Evolutionary conservation across 2,329 filamentous ascomycete genomes (phyloP), one percentile per base, ranked within the genome.

Genomic region (Nemania serpens): DNA sequence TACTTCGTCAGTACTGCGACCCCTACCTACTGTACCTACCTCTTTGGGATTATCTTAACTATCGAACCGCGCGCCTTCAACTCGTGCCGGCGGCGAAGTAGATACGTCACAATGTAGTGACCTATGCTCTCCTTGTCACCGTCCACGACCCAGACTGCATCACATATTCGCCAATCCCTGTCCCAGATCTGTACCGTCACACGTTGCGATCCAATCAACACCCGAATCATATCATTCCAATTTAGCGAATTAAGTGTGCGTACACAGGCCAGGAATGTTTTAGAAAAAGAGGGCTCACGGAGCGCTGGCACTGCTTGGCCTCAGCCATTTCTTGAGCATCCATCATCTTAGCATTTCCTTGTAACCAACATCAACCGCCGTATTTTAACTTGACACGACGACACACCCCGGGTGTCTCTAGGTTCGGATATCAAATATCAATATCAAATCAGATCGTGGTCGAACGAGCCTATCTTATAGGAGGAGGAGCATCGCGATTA

Each of bases 1-100:
- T 11, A 18, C 25, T 29, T n/a, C 9, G 9, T n/a, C n/a, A n/a
- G n/a, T n/a, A n/a, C n/a, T n/a, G n/a, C n/a, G n/a, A n/a, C n/a
- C n/a, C n/a, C n/a, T n/a, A n/a, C n/a, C n/a, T n/a, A n/a, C n/a
- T n/a, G n/a, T n/a, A n/a, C n/a, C n/a, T n/a, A n/a, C n/a, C n/a
- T n/a, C n/a, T n/a, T n/a, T n/a, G n/a, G n/a, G n/a, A n/a, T n/a
- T n/a, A n/a, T n/a, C n/a, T n/a, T n/a, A n/a, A n/a, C n/a, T 42
- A 12, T 45, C 36, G 61, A 63, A 52, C 61, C 61, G 61, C 61
- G 61, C 58, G 61, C 58, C 46, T 58, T 58, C 37, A 43, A 25
- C 5, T 18, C 25, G 3, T 4, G 15, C 11, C 15, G 36, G 36
- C 25, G 7, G 25, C 25, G 25, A 29, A 5, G 36, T n/a, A 39